Evolutionary conservation across 345 rosid species (phyloP).

Genomic region (Eucalyptus sideroxylon): DNA sequence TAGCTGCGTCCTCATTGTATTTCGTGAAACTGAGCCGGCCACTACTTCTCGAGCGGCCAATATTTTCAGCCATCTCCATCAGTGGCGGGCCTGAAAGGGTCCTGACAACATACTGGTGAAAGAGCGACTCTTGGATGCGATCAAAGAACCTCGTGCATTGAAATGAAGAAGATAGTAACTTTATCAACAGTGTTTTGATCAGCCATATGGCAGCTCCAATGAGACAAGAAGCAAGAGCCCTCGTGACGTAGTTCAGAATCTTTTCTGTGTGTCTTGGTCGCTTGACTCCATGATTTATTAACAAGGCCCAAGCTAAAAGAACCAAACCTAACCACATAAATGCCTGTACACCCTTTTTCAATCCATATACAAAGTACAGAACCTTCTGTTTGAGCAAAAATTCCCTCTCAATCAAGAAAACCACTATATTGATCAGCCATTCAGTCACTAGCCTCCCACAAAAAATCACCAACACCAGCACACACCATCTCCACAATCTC

Average conservation of each 20-base stretch:
- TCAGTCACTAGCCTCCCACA: conserved; percentile 43
- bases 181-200: conserved; percentile 35
- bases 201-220: conserved; percentile 54
- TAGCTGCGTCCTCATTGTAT: conserved; percentile 5
- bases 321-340: conserved; percentile 41
- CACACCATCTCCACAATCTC: conserved; percentile 61
- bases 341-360: conserved; percentile 45
- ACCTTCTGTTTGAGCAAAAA: conserved; percentile 59
- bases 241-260: conserved; percentile 29
- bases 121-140: conserved; percentile 60
- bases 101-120: conserved; percentile 57
- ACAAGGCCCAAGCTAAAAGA: conserved; percentile 48
- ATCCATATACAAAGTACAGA: conserved; percentile 49
- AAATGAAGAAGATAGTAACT: conserved; percentile 43
- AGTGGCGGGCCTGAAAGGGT: conserved; percentile 58
- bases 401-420: conserved; percentile 47
- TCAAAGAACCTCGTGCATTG: conserved; percentile 55
- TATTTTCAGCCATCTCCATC: conserved; percentile 33
- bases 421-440: conserved; percentile 37
- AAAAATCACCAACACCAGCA: conserved; percentile 35
- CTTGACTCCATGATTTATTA: conserved; percentile 32
- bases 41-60: conserved; percentile 3
- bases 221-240: conserved; percentile 34
- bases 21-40: conserved; percentile 41
- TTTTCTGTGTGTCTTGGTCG: conserved; percentile 17